phyloP scores from a whole-genome alignment of 805 yeast species.

The Metschnikowia cubensis region DNA sequence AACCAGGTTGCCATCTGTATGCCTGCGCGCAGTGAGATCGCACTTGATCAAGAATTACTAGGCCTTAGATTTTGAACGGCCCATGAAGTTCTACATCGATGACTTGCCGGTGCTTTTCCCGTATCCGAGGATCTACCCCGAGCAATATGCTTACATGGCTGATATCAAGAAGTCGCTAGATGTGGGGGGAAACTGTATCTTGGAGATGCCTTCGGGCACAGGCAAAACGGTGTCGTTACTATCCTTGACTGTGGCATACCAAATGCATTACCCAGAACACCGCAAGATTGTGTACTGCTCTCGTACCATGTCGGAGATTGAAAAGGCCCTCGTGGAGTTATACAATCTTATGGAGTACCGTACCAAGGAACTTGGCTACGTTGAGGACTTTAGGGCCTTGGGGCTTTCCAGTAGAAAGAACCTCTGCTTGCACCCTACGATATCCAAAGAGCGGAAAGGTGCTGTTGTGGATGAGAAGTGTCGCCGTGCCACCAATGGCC shows the following conservation, averaged over 20 bases:
- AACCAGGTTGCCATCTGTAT: background rate
- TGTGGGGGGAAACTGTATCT: constrained; percentile 92
- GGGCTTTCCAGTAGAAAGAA: constrained; percentile 95
- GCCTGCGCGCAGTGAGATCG: background rate
- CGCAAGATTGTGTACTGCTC: constrained; percentile 94
- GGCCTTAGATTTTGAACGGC: background rate
- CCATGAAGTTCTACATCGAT: constrained; percentile 80
- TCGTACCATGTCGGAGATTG: constrained; percentile 99
- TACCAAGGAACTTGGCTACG: constrained; percentile 74
- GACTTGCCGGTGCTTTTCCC: constrained; percentile 96
- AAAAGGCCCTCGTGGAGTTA: constrained; percentile 91
- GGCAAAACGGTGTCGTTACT: constrained; percentile 93
- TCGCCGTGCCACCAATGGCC: constrained; percentile 90
- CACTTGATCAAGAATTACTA: background rate
- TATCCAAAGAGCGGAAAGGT: constrained; percentile 86
- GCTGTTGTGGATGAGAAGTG: constrained; percentile 93
- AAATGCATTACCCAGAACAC: constrained; percentile 91
- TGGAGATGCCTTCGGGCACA: constrained; percentile 99
- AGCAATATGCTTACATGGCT: constrained; percentile 96
- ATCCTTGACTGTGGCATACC: constrained; percentile 92
- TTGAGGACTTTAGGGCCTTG: constrained; percentile 88
- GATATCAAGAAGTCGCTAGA: constrained; percentile 91
- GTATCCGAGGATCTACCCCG: constrained; percentile 95
- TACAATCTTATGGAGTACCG: constrained; percentile 85
- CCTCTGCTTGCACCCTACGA: constrained; percentile 84